Conservation (phyloP, 2,329 filamentous ascomycete genomes). For the Scytalidium sp. region DNA sequence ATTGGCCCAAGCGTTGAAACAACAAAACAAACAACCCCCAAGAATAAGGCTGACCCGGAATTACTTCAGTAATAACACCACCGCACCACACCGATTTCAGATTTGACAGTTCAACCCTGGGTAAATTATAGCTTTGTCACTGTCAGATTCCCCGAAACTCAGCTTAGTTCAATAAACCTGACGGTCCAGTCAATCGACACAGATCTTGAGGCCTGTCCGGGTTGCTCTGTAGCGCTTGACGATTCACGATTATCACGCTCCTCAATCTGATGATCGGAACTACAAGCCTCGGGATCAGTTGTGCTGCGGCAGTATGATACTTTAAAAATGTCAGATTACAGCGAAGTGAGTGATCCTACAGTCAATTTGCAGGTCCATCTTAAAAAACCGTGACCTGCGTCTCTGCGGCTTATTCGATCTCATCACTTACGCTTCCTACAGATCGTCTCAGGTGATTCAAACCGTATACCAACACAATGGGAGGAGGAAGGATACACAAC, state of each 20-base stretch:
- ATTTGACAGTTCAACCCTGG: background rate
- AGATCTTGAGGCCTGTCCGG: too few species aligned
- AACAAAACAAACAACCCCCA: background rate
- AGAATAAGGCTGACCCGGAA: too few species aligned
- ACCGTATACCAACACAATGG: background rate
- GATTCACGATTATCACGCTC: background rate
- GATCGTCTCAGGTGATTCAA: background rate
- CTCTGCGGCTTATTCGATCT: background rate
- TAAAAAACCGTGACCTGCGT: too few species aligned
- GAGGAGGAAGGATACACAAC: background rate
- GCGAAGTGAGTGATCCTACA: background rate
- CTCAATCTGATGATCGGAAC: background rate
- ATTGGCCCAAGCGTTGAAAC: background rate
- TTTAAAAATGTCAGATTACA: background rate
- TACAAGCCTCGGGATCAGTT: background rate
- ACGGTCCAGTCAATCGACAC: too few species aligned
- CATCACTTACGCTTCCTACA: background rate
- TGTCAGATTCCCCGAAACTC: too few species aligned
- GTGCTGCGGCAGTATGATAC: background rate
- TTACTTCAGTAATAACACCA: background rate
- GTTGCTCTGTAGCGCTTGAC: too few species aligned
- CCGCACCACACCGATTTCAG: background rate
- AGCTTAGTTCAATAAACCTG: too few species aligned
- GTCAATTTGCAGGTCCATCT: too few species aligned
- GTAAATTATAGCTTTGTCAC: too few species aligned